phyloP scores from a whole-genome alignment of 768 basidiomycete species.

The Suillus hirtellus region DNA sequence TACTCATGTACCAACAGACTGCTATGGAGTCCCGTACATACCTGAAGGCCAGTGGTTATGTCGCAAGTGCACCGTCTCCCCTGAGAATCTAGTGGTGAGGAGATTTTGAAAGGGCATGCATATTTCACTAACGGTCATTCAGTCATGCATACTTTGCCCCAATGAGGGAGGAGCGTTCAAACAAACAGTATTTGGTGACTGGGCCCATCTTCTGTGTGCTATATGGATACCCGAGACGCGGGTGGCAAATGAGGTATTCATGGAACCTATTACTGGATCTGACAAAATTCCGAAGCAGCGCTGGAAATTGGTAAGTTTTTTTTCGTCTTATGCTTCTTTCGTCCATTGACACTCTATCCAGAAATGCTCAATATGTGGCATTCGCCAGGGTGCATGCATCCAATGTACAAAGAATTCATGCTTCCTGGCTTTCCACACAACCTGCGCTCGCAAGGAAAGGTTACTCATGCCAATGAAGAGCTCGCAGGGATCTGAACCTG shows the following conservation, averaged over 20 bases:
- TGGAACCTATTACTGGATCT: conserved; percentile 94
- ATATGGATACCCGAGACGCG: conserved; percentile 97
- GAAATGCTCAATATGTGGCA: conserved; percentile 69
- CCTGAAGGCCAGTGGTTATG: conserved; percentile 99
- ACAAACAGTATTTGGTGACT: conserved; percentile 88
- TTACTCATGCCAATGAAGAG: conserved; percentile 87
- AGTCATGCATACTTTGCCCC: conserved; percentile 96
- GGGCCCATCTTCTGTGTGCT: conserved; percentile 95
- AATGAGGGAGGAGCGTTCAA: conserved; percentile 98
- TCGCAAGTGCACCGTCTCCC: conserved; percentile 96
- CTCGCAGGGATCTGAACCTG: conserved; percentile 70
- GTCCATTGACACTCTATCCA: conserved; percentile 20
- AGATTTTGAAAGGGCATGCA: neutral
- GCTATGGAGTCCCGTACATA: conserved; percentile 98
- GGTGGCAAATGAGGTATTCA: conserved; percentile 92
- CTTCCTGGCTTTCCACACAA: conserved; percentile 91
- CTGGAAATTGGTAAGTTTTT: conserved; percentile 83
- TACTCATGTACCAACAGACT: conserved; percentile 55
- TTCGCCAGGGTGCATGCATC: conserved; percentile 82
- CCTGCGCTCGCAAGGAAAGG: conserved; percentile 88
- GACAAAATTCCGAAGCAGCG: conserved; percentile 86
- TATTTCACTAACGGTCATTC: neutral
- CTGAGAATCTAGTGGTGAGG: conserved; percentile 91
- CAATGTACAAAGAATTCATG: conserved; percentile 92
- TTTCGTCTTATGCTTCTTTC: neutral